phyloP scores from a whole-genome alignment of 2,329 filamentous ascomycete genomes.

The Acrocalymma vagum region DNA sequence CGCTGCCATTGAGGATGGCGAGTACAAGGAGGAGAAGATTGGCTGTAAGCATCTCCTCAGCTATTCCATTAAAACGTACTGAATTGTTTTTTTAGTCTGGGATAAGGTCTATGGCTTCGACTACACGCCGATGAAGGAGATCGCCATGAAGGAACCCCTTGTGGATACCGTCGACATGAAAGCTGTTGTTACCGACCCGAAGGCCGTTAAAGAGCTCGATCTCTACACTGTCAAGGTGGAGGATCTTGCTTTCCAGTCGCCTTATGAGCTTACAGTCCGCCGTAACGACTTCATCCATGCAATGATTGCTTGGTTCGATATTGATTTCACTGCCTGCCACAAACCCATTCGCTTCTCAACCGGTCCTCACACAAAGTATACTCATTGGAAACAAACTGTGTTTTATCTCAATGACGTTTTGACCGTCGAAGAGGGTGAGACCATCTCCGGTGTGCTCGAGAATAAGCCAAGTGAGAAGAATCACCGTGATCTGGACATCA shows the following conservation, averaged over 20 bases:
- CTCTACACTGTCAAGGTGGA: constrained; percentile 86
- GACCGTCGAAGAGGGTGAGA: constrained; percentile 88
- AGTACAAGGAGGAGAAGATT: constrained; percentile 99
- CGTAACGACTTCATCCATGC: constrained; percentile 96
- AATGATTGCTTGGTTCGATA: constrained; percentile 98
- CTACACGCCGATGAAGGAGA: constrained; percentile 92
- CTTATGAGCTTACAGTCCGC: constrained; percentile 78
- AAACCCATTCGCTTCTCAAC: constrained; percentile 98
- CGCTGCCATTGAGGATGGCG: constrained; percentile 96
- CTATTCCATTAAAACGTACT: not conserved
- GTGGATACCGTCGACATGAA: constrained; percentile 98
- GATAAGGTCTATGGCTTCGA: constrained; percentile 99
- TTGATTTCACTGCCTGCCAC: constrained; percentile 97
- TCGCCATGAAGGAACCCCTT: constrained; percentile 91
- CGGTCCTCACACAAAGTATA: constrained; percentile 98
- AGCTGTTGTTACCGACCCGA: constrained; percentile 93
- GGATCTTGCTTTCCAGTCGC: constrained; percentile 84
- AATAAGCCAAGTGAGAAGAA: constrained; percentile 95
- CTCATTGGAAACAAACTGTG: constrained; percentile 99
- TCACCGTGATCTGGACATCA: constrained; percentile 92
- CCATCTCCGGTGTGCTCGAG: constrained; percentile 74
- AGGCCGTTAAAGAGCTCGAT: constrained; percentile 84
- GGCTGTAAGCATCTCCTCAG: constrained; percentile 70
- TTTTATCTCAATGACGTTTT: constrained; percentile 96
- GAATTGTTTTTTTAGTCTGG: constrained; percentile 74